Percentiles rank a stretch among this genome's conserved stretches.
Conservation (phyloP, 768 basidiomycete species). For the Russula sp. region DNA sequence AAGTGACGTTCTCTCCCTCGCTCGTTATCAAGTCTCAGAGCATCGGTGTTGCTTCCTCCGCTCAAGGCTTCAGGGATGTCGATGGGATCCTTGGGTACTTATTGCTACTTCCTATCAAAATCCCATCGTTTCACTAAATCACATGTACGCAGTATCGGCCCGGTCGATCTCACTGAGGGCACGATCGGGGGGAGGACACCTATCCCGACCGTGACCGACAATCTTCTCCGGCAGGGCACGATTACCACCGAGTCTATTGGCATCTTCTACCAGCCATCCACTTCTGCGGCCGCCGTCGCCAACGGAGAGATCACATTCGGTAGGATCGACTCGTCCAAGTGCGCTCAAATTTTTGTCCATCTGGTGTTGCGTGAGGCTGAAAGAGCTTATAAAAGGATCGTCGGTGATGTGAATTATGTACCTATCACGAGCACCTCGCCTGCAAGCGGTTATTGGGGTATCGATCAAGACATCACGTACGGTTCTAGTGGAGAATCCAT, state of each 20-base stretch:
- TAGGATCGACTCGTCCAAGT: slow-evolving; percentile 44
- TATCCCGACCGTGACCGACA: slow-evolving; percentile 55
- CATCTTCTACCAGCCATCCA: slow-evolving; percentile 49
- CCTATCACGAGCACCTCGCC: slow-evolving; percentile 43
- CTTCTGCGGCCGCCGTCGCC: slow-evolving; percentile 27
- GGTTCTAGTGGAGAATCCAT: slow-evolving; percentile 30
- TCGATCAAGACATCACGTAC: slow-evolving; percentile 40
- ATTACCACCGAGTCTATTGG: slow-evolving; percentile 44
- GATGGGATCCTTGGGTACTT: slow-evolving; percentile 50
- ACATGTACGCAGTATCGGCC: slow-evolving; percentile 38
- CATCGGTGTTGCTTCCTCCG: slow-evolving; percentile 34
- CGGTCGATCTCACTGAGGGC: slow-evolving; percentile 42
- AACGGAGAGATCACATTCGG: slow-evolving; percentile 58
- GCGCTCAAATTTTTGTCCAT: neutral
- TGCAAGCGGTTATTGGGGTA: slow-evolving; percentile 46
- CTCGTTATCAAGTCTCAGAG: slow-evolving; percentile 30
- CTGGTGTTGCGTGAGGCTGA: slow-evolving; percentile 22
- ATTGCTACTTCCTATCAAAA: neutral
- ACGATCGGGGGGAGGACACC: slow-evolving; percentile 37
- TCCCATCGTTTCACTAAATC: neutral
- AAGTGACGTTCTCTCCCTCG: slow-evolving; percentile 13
- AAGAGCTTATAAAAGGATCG: slow-evolving; percentile 26
- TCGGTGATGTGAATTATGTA: slow-evolving; percentile 33
- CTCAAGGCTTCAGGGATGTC: slow-evolving; percentile 30
- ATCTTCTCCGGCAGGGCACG: slow-evolving; percentile 42